Evolutionary conservation across 176 grass and related monocot genomes (phyloP), one percentile per base, ranked within the genome.

Genomic region (Cenchrus purpureus): DNA sequence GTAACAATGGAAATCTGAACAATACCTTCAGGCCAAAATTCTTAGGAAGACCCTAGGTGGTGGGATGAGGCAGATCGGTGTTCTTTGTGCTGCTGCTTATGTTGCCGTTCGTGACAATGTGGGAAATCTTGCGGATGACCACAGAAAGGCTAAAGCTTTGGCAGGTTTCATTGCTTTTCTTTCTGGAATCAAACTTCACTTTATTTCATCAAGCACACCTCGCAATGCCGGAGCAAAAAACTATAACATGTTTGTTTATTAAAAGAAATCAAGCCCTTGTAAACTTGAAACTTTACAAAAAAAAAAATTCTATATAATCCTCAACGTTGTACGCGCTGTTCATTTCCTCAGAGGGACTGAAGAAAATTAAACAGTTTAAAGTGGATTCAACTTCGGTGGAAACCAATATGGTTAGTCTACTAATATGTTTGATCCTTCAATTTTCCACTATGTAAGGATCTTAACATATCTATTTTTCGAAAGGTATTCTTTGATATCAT

Each of bases 21-120:
- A 15, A 37, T 44, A 50, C 50, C 78, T 78, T 69, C 83, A 97
- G 97, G 91, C 94, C 29, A 99, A 83, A 80, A 94, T 89, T 56
- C 86, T 99, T 78, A 89, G 97, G 81, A 99, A 99, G 88, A 96
- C 91, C 0, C 82, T 99, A 71, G 97, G 97, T 71, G 97, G 97
- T 85, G 97, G 97, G 16, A 96, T 99, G 97, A 91, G 97, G 68
- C 97, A 99, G 82, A 73, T 96, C 20, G 93, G 93, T 75, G 71
- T 99, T 78, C 90, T 99, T 48, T 99, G 93, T 77, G 93, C 97
- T 51, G 97, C 97, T 16, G 97, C 93, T 58, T 68, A 84, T 83
- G 88, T 99, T 69, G 97, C 86, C 10, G 77, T 99, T 70, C 92
- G 50, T 15, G 97, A 99, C 51, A 94, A 71, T 19, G 71, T 94